Evolutionary conservation across 805 yeast species (phyloP), one percentile per base, ranked within the genome.

Genomic region (Candida tibetensis): DNA sequence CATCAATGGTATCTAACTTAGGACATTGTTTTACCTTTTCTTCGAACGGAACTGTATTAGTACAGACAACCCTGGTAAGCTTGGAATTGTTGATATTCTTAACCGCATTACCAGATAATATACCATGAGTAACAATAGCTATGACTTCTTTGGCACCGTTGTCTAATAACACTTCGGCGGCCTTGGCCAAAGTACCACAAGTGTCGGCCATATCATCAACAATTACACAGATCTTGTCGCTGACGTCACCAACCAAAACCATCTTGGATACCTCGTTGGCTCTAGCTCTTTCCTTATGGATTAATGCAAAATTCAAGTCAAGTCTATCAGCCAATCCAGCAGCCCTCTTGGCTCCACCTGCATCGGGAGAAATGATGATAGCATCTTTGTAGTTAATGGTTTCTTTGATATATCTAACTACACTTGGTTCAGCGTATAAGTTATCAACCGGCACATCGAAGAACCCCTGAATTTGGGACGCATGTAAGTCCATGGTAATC

Each of bases 171-270:
- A 82, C 77, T 46, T 85, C 91, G 16, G 89, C 86, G 27, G 93
- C 93, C 62, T 85, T 85, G 37, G 82, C 85, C 46, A 85, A 66
- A 14, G 95, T 85, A 45, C 93, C 95, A 66, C 95, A 85, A 15
- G 95, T 85, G 58, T 85, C 95, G 32, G 93, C 93, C 89, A 85
- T 85, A 60, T 85, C 95, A 64, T 85, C 95, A 31, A 85, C 86
- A 50, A 85, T 77, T 39, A 85, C 69, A 66, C 93, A 85, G 34
- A 79, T 71, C 60, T 85, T 85, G 43, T 77, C 82, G 2, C 81
- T 66, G 26, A 85, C 95, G 64, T 85, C 93, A 55, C 95, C 95
- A 35, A 85, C 95, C 36, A 85, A 69, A 16, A 84, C 90, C 95
- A 85, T 85, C 57, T 84, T 72, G 29, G 86, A 79, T 27, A 85